Conservation (phyloP, 768 basidiomycete genomes). For the Trametes coccinea region DNA sequence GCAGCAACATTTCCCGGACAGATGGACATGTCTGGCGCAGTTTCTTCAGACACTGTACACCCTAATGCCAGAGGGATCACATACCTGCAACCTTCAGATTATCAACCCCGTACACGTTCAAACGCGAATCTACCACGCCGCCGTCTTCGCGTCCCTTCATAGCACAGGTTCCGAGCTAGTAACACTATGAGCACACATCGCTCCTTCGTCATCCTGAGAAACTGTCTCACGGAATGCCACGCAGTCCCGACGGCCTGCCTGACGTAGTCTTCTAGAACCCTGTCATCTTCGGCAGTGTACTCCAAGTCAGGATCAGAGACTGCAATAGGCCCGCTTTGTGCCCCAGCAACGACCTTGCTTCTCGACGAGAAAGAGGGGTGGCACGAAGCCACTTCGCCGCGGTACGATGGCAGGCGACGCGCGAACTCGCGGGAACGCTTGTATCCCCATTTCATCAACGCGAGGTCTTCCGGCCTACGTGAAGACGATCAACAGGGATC, state of each 20-base stretch:
- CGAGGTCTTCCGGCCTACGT: constrained; percentile 37
- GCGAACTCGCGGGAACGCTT: constrained; percentile 56
- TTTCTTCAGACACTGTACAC: constrained; percentile 4
- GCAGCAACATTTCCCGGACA: constrained; percentile 40
- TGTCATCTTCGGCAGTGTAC: constrained; percentile 38
- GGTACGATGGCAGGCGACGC: constrained; percentile 50
- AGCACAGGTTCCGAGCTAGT: constrained; percentile 62
- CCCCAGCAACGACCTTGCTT: constrained; percentile 26
- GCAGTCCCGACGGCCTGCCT: constrained; percentile 31
- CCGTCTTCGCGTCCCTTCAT: constrained; percentile 63
- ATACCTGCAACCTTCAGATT: constrained; percentile 45
- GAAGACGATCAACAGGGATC: no score
- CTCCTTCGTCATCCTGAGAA: background rate
- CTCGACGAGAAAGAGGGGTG: constrained; percentile 36
- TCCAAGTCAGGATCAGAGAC: constrained; percentile 33
- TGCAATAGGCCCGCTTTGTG: constrained; percentile 25
- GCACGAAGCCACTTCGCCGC: constrained; percentile 31
- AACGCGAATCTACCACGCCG: constrained; percentile 59
- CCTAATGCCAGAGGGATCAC: background rate
- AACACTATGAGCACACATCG: background rate
- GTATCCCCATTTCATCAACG: constrained; percentile 50
- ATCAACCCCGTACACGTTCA: constrained; percentile 63
- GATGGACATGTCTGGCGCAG: constrained; percentile 38
- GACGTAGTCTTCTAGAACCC: constrained; percentile 33
- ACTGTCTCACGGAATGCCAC: constrained; percentile 35